phyloP scores from a whole-genome alignment of 1,284 basidiomycete species.

The Phellopilus nigrolimitatus region DNA sequence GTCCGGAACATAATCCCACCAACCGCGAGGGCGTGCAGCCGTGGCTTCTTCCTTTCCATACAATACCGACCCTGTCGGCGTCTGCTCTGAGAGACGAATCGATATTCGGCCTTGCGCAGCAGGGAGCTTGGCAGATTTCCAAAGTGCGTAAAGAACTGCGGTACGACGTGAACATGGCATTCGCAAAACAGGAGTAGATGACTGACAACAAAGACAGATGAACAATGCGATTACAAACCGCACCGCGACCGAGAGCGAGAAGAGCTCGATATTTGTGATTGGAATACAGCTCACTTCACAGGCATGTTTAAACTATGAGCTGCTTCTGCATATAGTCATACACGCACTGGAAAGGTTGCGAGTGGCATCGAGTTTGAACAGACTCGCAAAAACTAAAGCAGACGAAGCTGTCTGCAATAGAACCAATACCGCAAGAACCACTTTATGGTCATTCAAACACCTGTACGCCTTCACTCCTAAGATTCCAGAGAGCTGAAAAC shows the following conservation, averaged over 20 bases:
- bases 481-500: slow-evolving; percentile 53
- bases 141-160: slow-evolving; percentile 53
- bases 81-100: slow-evolving; percentile 36
- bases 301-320: slow-evolving; percentile 5
- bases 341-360: slow-evolving; percentile 44
- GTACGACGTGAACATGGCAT: slow-evolving; percentile 9
- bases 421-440: slow-evolving; percentile 41
- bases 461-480: slow-evolving; percentile 64
- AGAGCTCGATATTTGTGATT: slow-evolving; percentile 32
- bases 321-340: slow-evolving; percentile 22
- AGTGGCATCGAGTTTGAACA: slow-evolving; percentile 34
- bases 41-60: slow-evolving; percentile 28
- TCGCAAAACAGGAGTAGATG: background rate
- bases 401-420: slow-evolving; percentile 40
- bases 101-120: slow-evolving; percentile 54
- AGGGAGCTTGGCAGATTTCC: slow-evolving; percentile 47
- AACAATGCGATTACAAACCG: slow-evolving; percentile 53
- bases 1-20: slow-evolving; percentile 50
- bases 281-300: slow-evolving; percentile 36
- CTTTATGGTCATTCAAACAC: slow-evolving; percentile 52
- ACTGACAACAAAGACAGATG: slow-evolving; percentile 57
- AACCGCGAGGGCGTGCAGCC: slow-evolving; percentile 35
- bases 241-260: slow-evolving; percentile 45
- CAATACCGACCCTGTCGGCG: slow-evolving; percentile 23
- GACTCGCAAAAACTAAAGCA: slow-evolving; percentile 39